These are phyloP conservation scores for Metschnikowia kunwiensis DNA, from an alignment of 805 yeast genomes.

Conservation along the genomic window DNA sequence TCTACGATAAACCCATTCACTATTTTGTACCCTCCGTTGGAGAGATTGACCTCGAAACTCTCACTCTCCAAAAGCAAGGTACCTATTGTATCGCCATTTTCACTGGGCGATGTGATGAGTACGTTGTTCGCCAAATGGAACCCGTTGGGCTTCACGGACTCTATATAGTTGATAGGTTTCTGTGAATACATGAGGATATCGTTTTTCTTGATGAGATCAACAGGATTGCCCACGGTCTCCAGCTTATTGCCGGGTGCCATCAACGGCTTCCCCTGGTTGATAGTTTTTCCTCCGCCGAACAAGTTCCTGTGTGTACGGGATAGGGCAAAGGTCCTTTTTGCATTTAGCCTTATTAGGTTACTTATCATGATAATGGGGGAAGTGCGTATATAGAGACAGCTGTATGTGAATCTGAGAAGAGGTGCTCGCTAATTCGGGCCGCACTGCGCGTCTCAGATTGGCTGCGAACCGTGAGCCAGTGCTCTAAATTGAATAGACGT, in stretches of 20 bases:
- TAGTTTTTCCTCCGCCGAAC: slow-evolving; percentile 30
- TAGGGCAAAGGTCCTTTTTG: too few relatives aligned
- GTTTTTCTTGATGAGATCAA: slow-evolving; percentile 41
- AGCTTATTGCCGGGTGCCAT: slow-evolving; percentile 37
- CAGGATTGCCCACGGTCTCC: slow-evolving; percentile 41
- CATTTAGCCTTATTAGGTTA: slow-evolving; percentile 1
- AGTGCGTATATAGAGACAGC: too few relatives aligned
- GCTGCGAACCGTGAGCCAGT: too few relatives aligned
- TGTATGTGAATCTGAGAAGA: too few relatives aligned
- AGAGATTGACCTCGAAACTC: slow-evolving; percentile 56
- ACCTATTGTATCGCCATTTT: slow-evolving; percentile 40
- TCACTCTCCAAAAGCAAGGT: slow-evolving; percentile 54
- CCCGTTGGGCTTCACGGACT: slow-evolving; percentile 49
- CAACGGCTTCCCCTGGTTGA: slow-evolving; percentile 8
- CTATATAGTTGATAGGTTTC: slow-evolving; percentile 43
- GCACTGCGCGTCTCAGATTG: too few relatives aligned
- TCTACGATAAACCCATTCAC: slow-evolving; percentile 53
- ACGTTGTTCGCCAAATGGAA: slow-evolving; percentile 55
- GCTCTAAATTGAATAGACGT: too few relatives aligned
- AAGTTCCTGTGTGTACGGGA: slow-evolving; percentile 22
- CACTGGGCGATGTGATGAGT: slow-evolving; percentile 43
- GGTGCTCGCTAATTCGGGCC: too few relatives aligned
- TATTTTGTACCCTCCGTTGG: slow-evolving; percentile 43
- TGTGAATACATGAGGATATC: slow-evolving; percentile 41
- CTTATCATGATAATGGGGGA: too few relatives aligned